Percentiles rank a stretch among this genome's conserved stretches.
phyloP scores from a whole-genome alignment of 129 eudicot species.

The Deinandra increscens region DNA sequence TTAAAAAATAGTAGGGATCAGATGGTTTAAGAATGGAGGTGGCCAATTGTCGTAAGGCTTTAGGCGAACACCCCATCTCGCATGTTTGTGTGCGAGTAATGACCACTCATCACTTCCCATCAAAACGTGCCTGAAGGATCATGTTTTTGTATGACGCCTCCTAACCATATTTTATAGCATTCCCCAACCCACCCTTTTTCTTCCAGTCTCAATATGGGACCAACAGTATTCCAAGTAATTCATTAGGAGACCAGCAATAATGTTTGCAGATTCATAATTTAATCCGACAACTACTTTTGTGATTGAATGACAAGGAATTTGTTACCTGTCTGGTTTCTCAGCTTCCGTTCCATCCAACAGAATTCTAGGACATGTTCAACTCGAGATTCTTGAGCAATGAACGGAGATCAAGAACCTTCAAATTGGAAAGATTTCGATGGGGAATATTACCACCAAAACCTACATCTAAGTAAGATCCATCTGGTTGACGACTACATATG shows the following conservation, averaged over 20 bases:
- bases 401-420: too few species aligned
- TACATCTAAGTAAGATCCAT: too few species aligned
- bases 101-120: constrained; percentile 65
- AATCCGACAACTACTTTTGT: too few species aligned
- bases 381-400: too few species aligned
- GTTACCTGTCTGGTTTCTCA: too few species aligned
- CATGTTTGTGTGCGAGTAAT: constrained; percentile 43
- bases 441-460: too few species aligned
- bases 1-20: constrained; percentile 34
- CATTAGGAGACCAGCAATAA: constrained; percentile 25
- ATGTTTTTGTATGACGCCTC: not conserved
- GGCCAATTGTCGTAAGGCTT: constrained; percentile 61
- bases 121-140: constrained; percentile 72
- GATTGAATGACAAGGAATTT: too few species aligned
- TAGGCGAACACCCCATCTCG: constrained; percentile 53
- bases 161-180: not conserved
- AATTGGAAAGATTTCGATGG: too few species aligned
- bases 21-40: constrained; percentile 41
- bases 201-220: constrained; percentile 26
- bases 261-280: not conserved
- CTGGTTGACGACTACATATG: too few species aligned
- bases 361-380: too few species aligned
- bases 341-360: too few species aligned
- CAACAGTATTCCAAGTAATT: not conserved
- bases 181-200: not conserved